Conservation (phyloP, 202 grass and related monocot genomes). For the Dendrocalamus latiflorus region DNA sequence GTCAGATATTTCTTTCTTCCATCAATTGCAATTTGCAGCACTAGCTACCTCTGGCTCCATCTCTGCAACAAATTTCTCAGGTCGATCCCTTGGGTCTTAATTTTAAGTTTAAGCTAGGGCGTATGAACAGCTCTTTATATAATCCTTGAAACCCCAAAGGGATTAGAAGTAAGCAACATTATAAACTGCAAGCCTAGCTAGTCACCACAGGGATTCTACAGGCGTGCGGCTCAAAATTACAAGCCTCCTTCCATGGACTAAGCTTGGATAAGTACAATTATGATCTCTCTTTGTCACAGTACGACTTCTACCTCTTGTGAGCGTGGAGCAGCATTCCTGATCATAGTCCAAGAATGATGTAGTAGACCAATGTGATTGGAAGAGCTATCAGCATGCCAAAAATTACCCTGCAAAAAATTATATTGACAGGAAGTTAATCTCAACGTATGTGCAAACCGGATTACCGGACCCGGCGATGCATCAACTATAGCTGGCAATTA, state of each 20-base stretch:
- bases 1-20: neutral
- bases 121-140: neutral
- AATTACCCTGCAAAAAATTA: constrained; percentile 60
- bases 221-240: constrained; percentile 25
- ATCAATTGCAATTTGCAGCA: neutral
- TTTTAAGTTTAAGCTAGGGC: neutral
- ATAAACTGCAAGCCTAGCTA: neutral
- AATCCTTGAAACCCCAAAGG: neutral
- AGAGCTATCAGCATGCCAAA: constrained; percentile 94
- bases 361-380: constrained; percentile 75
- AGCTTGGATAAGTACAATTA: neutral
- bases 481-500: neutral
- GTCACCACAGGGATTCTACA: neutral
- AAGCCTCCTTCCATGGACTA: constrained; percentile 1
- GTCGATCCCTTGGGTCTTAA: neutral
- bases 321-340: neutral
- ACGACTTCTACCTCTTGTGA: neutral
- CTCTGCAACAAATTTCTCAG: neutral
- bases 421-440: neutral
- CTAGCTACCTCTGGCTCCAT: neutral
- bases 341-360: constrained; percentile 67
- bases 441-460: neutral
- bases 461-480: neutral
- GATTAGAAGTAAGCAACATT: neutral
- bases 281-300: neutral